A percentile compares a stretch with the other conserved stretches of the same genome.
These are phyloP conservation scores for Antarctomyces pellizariae DNA, from an alignment of 495 filamentous ascomycete species.

Conservation along the genomic window DNA sequence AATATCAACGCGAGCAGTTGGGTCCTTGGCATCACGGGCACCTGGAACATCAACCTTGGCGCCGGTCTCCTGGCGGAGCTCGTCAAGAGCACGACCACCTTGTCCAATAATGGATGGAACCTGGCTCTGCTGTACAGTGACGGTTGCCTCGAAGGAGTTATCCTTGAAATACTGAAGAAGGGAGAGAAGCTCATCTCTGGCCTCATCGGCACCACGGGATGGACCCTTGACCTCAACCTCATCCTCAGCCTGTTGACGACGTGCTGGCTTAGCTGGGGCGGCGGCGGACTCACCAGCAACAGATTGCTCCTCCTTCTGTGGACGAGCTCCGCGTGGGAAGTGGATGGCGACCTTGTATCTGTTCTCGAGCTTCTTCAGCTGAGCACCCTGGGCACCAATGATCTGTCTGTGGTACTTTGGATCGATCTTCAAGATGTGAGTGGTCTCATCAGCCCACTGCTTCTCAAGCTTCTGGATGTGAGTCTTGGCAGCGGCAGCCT, in stretches of 20 bases:
- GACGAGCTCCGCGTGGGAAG: constrained; percentile 54
- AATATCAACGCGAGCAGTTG: constrained; percentile 53
- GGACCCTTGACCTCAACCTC: constrained; percentile 83
- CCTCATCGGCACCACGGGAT: constrained; percentile 72
- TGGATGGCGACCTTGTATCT: constrained; percentile 83
- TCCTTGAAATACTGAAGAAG: constrained; percentile 72
- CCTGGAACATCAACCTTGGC: constrained; percentile 76
- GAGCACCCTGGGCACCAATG: constrained; percentile 70
- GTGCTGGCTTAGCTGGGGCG: constrained; percentile 30
- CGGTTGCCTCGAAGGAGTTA: constrained; percentile 49
- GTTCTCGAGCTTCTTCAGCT: constrained; percentile 77
- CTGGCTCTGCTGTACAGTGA: constrained; percentile 72
- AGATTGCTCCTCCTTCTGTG: constrained; percentile 41
- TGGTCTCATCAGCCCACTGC: constrained; percentile 70
- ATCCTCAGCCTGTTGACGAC: constrained; percentile 57
- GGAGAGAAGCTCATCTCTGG: constrained; percentile 69
- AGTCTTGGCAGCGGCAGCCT: constrained; percentile 56
- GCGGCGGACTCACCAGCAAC: constrained; percentile 48
- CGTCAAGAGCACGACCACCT: constrained; percentile 73
- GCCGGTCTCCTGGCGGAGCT: constrained; percentile 56
- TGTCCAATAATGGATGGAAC: constrained; percentile 76
- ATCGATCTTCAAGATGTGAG: constrained; percentile 66
- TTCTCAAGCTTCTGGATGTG: constrained; percentile 54
- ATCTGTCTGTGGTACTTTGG: constrained; percentile 74
- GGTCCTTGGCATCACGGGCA: constrained; percentile 21